Evolutionary conservation across 2,329 filamentous ascomycete genomes (phyloP).

Genomic region (Phoma herbarum): DNA sequence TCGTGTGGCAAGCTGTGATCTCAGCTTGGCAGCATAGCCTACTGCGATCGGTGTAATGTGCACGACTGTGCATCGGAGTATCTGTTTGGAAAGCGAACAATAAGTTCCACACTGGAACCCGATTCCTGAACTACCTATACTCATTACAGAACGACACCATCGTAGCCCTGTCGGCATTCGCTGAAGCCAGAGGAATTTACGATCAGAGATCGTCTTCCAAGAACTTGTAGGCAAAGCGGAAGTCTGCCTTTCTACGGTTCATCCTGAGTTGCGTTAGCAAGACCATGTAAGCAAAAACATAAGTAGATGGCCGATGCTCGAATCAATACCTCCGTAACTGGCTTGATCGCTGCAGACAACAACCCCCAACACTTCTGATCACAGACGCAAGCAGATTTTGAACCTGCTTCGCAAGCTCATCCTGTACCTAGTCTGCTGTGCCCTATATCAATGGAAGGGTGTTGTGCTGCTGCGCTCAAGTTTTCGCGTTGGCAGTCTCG

Average conservation of each 20-base stretch:
- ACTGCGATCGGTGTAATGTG: conserved; percentile 2
- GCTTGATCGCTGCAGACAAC: neutral
- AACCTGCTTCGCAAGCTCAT: neutral
- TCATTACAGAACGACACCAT: conserved; percentile 41
- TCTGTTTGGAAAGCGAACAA: conserved; percentile 31
- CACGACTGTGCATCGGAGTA: conserved; percentile 12
- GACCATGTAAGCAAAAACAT: neutral
- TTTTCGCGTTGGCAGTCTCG: neutral
- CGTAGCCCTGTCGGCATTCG: conserved; percentile 16
- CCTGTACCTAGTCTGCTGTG: neutral
- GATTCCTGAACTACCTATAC: conserved; percentile 48
- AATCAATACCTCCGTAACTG: neutral
- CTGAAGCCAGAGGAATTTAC: conserved; percentile 4
- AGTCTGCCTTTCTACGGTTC: conserved; percentile 97
- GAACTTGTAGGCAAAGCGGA: conserved; percentile 98
- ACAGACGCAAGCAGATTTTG: neutral
- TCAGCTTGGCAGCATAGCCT: neutral
- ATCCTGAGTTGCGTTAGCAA: conserved; percentile 71
- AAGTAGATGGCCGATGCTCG: neutral
- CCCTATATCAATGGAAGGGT: neutral
- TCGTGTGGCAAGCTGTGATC: neutral
- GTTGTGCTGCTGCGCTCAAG: neutral
- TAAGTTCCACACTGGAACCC: conserved; percentile 29
- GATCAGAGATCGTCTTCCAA: conserved; percentile 85
- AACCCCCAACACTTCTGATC: neutral